Base-by-base conservation (phyloP, 1,139 yeast genomes). In the Casaregolazyma suthepensis region DNA sequence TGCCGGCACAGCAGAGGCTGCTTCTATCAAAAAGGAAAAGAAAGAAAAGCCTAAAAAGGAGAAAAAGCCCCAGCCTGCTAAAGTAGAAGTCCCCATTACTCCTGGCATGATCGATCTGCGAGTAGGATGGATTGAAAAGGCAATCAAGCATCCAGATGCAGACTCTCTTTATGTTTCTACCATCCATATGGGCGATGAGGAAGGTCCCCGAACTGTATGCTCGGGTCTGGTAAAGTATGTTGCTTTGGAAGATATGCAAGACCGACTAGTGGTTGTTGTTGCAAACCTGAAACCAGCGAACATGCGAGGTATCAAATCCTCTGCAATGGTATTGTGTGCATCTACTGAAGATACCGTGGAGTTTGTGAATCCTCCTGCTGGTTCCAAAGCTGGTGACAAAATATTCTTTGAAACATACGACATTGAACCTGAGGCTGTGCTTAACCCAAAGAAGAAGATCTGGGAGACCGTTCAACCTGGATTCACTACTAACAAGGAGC, bases 151-250 rank as follows among this genome's bases (percentile, higher is more conserved):
- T 74, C 99, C 99, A 59, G 94, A 94, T 69, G 99, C 99, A 43
- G 99, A 94, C 72, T 79, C 96, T 3, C 78, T 94, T 66, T 94
- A 94, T 70, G 96, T 93, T 57, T 91, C 98, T 37, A 93, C 99
- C 53, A 93, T 94, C 66, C 90, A 94, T 60, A 85, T 89, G 79
- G 99, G 99, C 61, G 99, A 93, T 66, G 91, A 78, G 61, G 95
- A 87, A 66, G 96, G 96, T 56, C 99, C 99, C 68, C 84, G 99
- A 77, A 94, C 97, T 48, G 96, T 94, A 52, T 94, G 99, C 76
- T 88, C 96, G 15, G 99, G 99, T 59, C 76, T 91, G 62, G 96
- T 87, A 54, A 83, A 84, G 61, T 80, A 82, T 71, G 77, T 86
- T 62, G 82, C 94, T 23, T 69, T 88, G 57, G 96, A 88, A 66